These are phyloP conservation scores for Tolypocladium ovalisporum DNA, from an alignment of 2,329 filamentous ascomycete genomes.

Conservation along the genomic window DNA sequence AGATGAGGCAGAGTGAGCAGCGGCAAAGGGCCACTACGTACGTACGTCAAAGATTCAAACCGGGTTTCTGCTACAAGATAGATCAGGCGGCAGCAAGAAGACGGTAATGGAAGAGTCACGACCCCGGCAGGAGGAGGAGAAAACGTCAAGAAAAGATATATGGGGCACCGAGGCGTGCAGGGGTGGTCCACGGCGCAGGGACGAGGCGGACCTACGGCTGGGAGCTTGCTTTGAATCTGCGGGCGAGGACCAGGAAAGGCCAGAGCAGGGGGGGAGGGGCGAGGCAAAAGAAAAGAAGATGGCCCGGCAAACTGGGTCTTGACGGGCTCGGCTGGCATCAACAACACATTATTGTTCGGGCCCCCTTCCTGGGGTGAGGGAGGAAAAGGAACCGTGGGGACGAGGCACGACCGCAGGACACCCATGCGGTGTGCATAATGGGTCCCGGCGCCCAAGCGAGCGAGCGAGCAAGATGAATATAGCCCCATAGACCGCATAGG, in stretches of 20 bases:
- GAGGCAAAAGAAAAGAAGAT: conserved; percentile 14
- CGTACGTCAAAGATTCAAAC: conserved; percentile 6
- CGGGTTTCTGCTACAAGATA: conserved; percentile 1
- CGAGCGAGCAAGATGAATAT: not conserved
- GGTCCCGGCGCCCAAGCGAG: not conserved
- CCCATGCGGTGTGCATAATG: not conserved
- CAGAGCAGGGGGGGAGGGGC: conserved; percentile 9
- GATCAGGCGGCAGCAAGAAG: not conserved
- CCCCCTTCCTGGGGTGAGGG: not conserved
- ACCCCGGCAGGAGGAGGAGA: not conserved
- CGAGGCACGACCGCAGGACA: not conserved
- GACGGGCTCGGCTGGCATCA: not conserved
- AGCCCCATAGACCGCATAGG: not conserved
- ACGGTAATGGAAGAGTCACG: not conserved
- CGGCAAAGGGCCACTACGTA: conserved; percentile 18
- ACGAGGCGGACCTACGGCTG: conserved; percentile 16
- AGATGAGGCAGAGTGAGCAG: conserved; percentile 22
- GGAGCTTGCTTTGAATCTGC: conserved; percentile 11
- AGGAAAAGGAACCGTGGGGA: not conserved
- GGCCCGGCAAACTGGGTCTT: conserved; percentile 2
- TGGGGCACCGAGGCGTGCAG: conserved; percentile 7
- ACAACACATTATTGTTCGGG: not conserved
- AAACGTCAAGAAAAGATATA: conserved; percentile 3
- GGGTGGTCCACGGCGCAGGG: conserved; percentile 13
- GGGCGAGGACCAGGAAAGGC: conserved; percentile 1